Base-by-base conservation (phyloP, 139 green algal genomes). In the Chlorella sp. region DNA sequence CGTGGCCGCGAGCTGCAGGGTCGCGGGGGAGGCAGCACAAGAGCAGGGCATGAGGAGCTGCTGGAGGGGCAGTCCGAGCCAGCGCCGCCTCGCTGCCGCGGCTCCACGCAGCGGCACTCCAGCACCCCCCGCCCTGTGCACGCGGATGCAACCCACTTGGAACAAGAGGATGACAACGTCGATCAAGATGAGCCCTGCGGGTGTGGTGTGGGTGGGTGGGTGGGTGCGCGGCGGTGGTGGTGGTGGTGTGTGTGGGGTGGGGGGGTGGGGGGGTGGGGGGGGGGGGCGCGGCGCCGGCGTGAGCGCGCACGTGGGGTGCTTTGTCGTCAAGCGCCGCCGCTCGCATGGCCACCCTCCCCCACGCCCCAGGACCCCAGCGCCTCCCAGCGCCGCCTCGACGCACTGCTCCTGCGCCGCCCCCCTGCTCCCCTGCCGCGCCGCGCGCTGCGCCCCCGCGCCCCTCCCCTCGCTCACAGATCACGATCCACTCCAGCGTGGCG, bases 401-500 rank as follows among this genome's bases (percentile, higher is more conserved):
- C 33, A 4, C 63, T 7, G 21, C 63, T 1, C 63, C 45, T 8
- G 2, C 2, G 31, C 3, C 25, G 2, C 43, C 63, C 45, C 1
- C 46, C 27, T 2, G n/a, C 50, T 19, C 50, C 42, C 50, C 50
- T 74, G 64, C 21, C 63, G 50, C 73, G 27, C 27, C 53, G 27
- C 27, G 27, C 27, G 27, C 27, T 27, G 27, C 27, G 53, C 27
- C 27, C 27, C 27, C 27, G 53, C 79, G 88, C 72, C 90, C 90
- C 19, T 90, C 74, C n/a, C n/a, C n/a, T n/a, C n/a, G n/a, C n/a
- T n/a, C n/a, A n/a, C n/a, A n/a, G n/a, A n/a, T n/a, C n/a, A 21
- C 91, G n/a, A n/a, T 91, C 73, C 74, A 80, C 80, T 94, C 89
- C 19, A 94, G 76, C 1, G 82, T 79, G 19, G 80, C 80, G 15